Evolutionary conservation across 805 yeast species (phyloP).

Genomic region (Suhomyces xylopsoci): DNA sequence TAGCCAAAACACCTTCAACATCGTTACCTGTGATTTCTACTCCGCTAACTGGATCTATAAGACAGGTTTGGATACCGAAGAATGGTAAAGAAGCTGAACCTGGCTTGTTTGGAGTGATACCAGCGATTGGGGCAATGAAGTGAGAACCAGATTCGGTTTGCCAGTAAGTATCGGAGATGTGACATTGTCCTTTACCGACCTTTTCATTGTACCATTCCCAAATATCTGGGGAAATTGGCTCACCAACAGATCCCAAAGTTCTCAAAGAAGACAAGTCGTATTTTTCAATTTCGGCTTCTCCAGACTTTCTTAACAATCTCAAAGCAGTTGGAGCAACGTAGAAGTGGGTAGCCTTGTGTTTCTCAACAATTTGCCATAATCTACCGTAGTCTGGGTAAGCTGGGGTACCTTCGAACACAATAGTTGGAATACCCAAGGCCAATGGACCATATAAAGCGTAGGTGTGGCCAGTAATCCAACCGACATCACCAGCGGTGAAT

Average conservation of each 20-base stretch:
- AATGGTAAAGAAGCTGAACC: conserved; percentile 85
- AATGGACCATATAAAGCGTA: conserved; percentile 82
- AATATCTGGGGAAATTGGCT: conserved; percentile 80
- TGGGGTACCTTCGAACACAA: conserved; percentile 85
- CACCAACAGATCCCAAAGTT: conserved; percentile 80
- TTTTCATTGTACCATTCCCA: conserved; percentile 83
- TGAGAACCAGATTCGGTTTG: conserved; percentile 87
- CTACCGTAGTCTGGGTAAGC: conserved; percentile 79
- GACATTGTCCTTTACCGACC: conserved; percentile 67
- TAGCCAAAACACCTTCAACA: conserved; percentile 78
- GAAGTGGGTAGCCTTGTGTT: conserved; percentile 71
- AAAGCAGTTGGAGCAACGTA: conserved; percentile 85
- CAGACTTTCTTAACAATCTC: conserved; percentile 72
- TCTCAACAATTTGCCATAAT: conserved; percentile 74
- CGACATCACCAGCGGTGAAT: conserved; percentile 88
- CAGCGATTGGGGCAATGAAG: conserved; percentile 71
- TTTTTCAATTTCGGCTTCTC: conserved; percentile 57
- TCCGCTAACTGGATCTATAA: conserved; percentile 74
- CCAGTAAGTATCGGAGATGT: conserved; percentile 84
- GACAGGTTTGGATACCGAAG: conserved; percentile 73
- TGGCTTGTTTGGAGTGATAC: conserved; percentile 75
- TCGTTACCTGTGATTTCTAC: conserved; percentile 63
- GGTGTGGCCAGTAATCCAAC: conserved; percentile 90
- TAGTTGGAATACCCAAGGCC: conserved; percentile 70
- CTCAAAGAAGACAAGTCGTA: conserved; percentile 64